These are phyloP conservation scores for Geotrichum siamense DNA, from an alignment of 1,139 yeast species.

Conservation along the genomic window DNA sequence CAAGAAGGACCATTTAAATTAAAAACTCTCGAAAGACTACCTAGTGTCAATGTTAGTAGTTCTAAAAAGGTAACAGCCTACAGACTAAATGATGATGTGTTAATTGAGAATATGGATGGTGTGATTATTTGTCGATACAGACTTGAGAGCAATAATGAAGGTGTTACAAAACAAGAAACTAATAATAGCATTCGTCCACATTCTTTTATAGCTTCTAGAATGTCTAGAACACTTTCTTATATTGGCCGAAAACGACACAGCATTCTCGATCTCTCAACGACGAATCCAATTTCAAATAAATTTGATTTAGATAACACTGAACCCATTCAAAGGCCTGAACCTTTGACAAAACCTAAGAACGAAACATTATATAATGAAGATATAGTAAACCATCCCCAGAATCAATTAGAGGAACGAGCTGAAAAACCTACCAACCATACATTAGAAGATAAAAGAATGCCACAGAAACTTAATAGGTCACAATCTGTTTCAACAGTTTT, in stretches of 20 bases:
- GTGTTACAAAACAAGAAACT: conserved; percentile 13
- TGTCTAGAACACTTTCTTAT: conserved; percentile 23
- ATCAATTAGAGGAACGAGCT: too few relatives aligned
- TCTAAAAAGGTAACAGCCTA: conserved; percentile 41
- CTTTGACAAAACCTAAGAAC: not conserved
- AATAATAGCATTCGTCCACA: not conserved
- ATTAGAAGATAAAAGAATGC: conserved; percentile 7
- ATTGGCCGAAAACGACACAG: conserved; percentile 22
- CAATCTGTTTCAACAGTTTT: not conserved
- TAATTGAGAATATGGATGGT: conserved; percentile 88
- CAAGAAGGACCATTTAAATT: not conserved
- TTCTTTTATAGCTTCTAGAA: not conserved
- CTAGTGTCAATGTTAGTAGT: conserved; percentile 28
- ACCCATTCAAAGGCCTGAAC: not conserved
- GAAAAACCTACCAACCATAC: conserved; percentile 19
- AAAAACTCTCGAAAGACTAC: not conserved
- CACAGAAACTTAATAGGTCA: not conserved
- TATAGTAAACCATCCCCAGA: too few relatives aligned
- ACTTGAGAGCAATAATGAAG: conserved; percentile 32
- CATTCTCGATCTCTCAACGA: not conserved
- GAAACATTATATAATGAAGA: conserved; percentile 18
- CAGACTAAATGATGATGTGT: conserved; percentile 60
- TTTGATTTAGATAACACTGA: conserved; percentile 2
- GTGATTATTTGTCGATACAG: conserved; percentile 78
- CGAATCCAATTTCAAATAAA: not conserved